Percentiles rank a stretch among this genome's conserved stretches.
Evolutionary conservation across 345 rosid genomes (phyloP).

Genomic region (Anacardium occidentale): DNA sequence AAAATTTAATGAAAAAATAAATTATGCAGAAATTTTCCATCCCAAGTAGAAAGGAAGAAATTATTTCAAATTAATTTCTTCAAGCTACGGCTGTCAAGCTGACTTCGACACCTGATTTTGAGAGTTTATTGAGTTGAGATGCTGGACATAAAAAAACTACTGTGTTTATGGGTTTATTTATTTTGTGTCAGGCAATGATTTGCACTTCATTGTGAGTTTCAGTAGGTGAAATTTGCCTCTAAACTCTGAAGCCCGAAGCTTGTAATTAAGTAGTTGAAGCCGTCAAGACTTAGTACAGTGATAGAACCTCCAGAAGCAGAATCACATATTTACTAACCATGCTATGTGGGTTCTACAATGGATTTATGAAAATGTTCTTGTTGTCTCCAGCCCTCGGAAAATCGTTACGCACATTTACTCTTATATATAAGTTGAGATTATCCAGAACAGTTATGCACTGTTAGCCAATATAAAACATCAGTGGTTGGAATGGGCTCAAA

Average conservation of each 20-base stretch:
- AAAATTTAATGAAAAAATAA: no score
- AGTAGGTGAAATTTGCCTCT: conserved; percentile 1
- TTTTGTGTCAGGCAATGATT: conserved; percentile 10
- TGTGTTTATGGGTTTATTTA: not conserved
- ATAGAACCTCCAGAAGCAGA: not conserved
- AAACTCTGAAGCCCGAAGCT: not conserved
- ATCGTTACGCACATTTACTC: not conserved
- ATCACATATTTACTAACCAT: not conserved
- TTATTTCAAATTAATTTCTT: not conserved
- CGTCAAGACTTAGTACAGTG: not conserved
- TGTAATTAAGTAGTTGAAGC: not conserved
- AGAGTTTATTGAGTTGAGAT: no score
- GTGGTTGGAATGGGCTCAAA: not conserved
- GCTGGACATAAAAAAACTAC: not conserved
- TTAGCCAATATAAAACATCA: not conserved
- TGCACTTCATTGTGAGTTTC: conserved; percentile 2
- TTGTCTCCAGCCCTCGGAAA: not conserved
- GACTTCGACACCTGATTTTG: no score
- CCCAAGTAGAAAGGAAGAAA: not conserved
- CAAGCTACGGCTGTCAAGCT: no score
- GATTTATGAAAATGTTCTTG: not conserved
- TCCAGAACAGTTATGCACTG: not conserved
- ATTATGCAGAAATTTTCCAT: no score
- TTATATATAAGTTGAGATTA: not conserved
- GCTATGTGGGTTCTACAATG: not conserved